Conservation (phyloP, 768 basidiomycete species). For the Krasilnikovozyma curviuscula region DNA sequence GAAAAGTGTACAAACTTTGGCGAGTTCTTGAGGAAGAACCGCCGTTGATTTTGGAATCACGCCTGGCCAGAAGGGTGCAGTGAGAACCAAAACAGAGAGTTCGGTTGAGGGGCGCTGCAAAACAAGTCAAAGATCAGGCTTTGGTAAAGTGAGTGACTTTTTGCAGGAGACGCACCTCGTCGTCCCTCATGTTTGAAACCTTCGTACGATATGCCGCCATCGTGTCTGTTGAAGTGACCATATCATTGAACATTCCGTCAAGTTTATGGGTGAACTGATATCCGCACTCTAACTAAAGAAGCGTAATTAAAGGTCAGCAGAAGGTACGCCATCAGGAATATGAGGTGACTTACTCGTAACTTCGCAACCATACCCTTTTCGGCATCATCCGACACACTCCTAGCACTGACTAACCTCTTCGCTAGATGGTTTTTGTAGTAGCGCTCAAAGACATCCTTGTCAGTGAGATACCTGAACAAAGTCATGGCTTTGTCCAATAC, state of each 20-base stretch:
- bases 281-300: conserved; percentile 32
- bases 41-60: conserved; percentile 34
- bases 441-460: conserved; percentile 93
- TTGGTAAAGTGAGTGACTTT: neutral
- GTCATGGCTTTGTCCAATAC: conserved; percentile 90
- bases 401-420: conserved; percentile 63
- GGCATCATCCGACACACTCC: conserved; percentile 90
- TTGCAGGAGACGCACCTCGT: neutral
- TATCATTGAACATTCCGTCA: conserved; percentile 97
- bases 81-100: conserved; percentile 77
- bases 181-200: too few species aligned
- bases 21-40: conserved; percentile 44
- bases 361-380: conserved; percentile 94
- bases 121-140: too few species aligned
- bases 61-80: conserved; percentile 90
- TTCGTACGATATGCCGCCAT: conserved; percentile 62
- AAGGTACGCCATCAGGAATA: neutral
- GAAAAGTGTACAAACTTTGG: conserved; percentile 51
- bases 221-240: conserved; percentile 68
- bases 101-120: conserved; percentile 56
- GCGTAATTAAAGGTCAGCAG: neutral
- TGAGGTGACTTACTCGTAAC: conserved; percentile 45
- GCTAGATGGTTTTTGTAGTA: conserved; percentile 96
- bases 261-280: conserved; percentile 93
- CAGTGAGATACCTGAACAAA: conserved; percentile 77